Conservation (phyloP, 163 green algal genomes). For the Scenedesmus sp. region DNA sequence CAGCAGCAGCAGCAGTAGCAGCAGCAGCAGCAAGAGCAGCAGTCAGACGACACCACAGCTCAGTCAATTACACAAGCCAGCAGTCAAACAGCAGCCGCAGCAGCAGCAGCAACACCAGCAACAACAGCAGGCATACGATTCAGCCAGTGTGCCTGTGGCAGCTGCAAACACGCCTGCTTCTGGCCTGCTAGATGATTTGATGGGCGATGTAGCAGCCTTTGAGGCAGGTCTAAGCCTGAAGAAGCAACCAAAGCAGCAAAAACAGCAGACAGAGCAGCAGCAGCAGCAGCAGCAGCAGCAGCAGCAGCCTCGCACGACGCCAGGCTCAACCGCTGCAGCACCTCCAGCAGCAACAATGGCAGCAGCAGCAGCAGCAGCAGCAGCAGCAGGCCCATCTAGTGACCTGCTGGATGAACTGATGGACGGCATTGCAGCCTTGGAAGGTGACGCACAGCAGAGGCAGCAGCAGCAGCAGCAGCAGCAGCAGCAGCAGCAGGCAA, state of each 20-base stretch:
- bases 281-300: slow-evolving; percentile 5
- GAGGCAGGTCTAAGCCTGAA: neutral
- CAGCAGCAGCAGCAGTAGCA: neutral
- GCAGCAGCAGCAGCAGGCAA: neutral
- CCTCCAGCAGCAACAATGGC: neutral
- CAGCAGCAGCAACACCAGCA: neutral
- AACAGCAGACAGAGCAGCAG: neutral
- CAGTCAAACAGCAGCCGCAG: neutral
- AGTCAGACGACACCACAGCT: neutral
- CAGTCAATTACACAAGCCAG: neutral
- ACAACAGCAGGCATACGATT: neutral
- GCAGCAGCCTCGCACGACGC: neutral
- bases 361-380: neutral
- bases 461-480: slow-evolving; percentile 21
- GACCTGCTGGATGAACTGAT: neutral
- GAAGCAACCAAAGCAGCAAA: neutral
- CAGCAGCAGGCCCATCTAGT: neutral
- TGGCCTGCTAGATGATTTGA: neutral
- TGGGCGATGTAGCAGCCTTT: neutral
- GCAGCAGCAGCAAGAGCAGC: neutral
- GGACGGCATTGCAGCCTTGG: neutral
- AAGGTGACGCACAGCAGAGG: neutral
- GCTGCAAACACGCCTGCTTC: neutral
- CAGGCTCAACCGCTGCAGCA: neutral
- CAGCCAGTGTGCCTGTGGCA: neutral